phyloP scores from a whole-genome alignment of 805 yeast species.

The Kuraishia hungarica region DNA sequence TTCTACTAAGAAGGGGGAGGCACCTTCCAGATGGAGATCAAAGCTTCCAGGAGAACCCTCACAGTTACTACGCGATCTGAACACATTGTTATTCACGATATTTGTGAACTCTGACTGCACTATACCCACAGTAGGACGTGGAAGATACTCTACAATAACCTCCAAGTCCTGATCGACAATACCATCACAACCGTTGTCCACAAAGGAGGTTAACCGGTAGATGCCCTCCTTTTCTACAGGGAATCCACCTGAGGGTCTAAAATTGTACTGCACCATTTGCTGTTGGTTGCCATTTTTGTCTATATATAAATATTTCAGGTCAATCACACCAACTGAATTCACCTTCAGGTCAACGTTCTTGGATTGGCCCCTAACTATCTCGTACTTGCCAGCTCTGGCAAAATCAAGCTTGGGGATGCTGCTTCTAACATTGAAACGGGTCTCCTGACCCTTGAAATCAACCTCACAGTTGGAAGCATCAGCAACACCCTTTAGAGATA shows the following conservation, averaged over 20 bases:
- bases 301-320: conserved; percentile 22
- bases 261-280: conserved; percentile 5
- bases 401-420: conserved; percentile 50
- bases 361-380: conserved; percentile 54
- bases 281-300: conserved; percentile 13
- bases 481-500: conserved; percentile 53
- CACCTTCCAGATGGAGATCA: conserved; percentile 42
- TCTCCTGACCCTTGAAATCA: conserved; percentile 55
- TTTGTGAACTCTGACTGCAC: conserved; percentile 4
- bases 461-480: conserved; percentile 80
- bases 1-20: conserved; percentile 56
- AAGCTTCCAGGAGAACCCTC: conserved; percentile 14
- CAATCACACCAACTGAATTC: conserved; percentile 20
- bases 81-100: conserved; percentile 2
- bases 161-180: conserved; percentile 13
- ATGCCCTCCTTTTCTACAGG: conserved; percentile 30
- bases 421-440: conserved; percentile 56
- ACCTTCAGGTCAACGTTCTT: conserved; percentile 46
- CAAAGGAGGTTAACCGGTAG: conserved; percentile 30
- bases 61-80: conserved; percentile 13
- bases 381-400: conserved; percentile 18
- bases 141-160: conserved; percentile 17
- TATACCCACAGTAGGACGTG: conserved; percentile 19
- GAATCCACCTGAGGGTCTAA: conserved; percentile 19
- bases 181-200: conserved; percentile 39